Evolutionary conservation across 2,329 filamentous ascomycete genomes (phyloP).

Genomic region (Fusarium ramigenum): DNA sequence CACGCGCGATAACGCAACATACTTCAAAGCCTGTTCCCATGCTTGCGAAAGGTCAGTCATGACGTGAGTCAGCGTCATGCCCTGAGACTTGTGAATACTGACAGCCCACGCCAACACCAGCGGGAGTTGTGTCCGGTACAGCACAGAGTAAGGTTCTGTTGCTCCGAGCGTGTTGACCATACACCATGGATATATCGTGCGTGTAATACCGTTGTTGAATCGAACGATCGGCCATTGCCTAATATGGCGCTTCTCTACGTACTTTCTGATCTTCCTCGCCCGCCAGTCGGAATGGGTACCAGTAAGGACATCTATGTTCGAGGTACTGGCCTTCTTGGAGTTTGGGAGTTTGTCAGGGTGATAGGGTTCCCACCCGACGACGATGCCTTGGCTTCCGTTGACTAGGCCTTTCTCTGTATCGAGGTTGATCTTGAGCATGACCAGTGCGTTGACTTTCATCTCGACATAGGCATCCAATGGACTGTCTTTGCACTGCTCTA

Average conservation of each 20-base stretch:
- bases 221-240: slow-evolving; percentile 48
- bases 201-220: slow-evolving; percentile 58
- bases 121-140: slow-evolving; percentile 69
- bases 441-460: slow-evolving; percentile 30
- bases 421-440: slow-evolving; percentile 41
- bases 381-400: slow-evolving; percentile 43
- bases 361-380: slow-evolving; percentile 33
- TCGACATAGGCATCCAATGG: slow-evolving; percentile 11
- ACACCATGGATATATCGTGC: slow-evolving; percentile 62
- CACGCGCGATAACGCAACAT: slow-evolving; percentile 55
- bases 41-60: slow-evolving; percentile 61
- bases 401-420: slow-evolving; percentile 3
- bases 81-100: slow-evolving; percentile 71
- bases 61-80: slow-evolving; percentile 68
- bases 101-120: slow-evolving; percentile 69
- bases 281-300: neutral
- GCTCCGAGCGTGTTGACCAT: slow-evolving; percentile 58
- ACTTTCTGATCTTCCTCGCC: fast-evolving
- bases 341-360: neutral
- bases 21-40: slow-evolving; percentile 68
- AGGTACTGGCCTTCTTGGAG: fast-evolving
- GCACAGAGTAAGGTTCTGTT: slow-evolving; percentile 54
- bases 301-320: neutral
- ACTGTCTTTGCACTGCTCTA: slow-evolving; percentile 4
- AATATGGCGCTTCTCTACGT: fast-evolving